These are phyloP conservation scores for Brasenia schreberi DNA, from an alignment of 164 flowering plant genomes.

Conservation along the genomic window DNA sequence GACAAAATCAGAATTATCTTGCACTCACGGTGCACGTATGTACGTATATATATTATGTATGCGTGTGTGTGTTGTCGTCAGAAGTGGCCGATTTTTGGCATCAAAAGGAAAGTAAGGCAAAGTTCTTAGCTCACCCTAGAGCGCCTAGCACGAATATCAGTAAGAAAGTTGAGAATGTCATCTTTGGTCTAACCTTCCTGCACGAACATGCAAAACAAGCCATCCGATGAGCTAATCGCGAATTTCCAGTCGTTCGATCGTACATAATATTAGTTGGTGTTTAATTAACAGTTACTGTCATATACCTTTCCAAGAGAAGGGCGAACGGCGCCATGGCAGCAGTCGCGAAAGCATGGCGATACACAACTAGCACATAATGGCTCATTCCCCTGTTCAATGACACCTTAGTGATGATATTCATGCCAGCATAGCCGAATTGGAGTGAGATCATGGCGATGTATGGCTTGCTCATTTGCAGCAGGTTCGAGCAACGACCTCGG, in stretches of 20 bases:
- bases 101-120: background rate
- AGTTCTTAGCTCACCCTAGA: slow-evolving; percentile 41
- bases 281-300: background rate
- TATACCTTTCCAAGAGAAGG: slow-evolving; percentile 18
- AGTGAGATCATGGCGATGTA: slow-evolving; percentile 15
- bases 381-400: slow-evolving; percentile 21
- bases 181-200: slow-evolving; percentile 74
- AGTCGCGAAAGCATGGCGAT: slow-evolving; percentile 22
- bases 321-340: slow-evolving; percentile 19
- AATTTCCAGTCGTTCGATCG: background rate
- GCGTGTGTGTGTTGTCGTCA: background rate
- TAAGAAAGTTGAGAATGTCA: slow-evolving; percentile 52
- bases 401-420: slow-evolving; percentile 17
- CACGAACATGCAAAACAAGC: background rate
- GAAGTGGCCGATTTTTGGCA: too few species aligned
- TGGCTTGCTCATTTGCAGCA: slow-evolving; percentile 9
- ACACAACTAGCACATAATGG: slow-evolving; percentile 21
- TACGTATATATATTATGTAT: background rate
- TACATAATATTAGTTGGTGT: background rate
- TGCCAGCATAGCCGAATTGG: slow-evolving; percentile 23
- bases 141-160: slow-evolving; percentile 60
- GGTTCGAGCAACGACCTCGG: slow-evolving; percentile 9
- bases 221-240: background rate
- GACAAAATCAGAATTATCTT: background rate
- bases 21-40: background rate